Conservation (phyloP, 768 basidiomycete species). For the Pulveroboletus sp. region DNA sequence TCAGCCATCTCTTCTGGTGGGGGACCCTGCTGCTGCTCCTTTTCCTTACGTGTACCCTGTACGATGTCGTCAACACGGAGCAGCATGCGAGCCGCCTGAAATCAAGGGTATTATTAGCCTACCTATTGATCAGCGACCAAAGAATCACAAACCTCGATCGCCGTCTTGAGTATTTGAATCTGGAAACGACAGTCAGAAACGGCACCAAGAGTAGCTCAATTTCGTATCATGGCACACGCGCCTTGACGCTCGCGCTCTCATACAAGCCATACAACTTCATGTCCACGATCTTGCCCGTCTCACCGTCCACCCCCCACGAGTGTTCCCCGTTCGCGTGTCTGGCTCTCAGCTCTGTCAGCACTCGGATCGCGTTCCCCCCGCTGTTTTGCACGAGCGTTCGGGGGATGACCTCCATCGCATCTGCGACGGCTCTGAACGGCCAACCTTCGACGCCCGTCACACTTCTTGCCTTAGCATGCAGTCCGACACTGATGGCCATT, state of each 20-base stretch:
- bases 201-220: neutral
- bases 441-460: conserved; percentile 87
- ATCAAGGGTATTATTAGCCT: neutral
- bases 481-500: conserved; percentile 91
- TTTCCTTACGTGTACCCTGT: conserved; percentile 72
- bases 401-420: conserved; percentile 97
- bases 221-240: conserved; percentile 30
- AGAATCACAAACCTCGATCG: conserved; percentile 65
- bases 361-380: conserved; percentile 91
- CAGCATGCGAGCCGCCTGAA: conserved; percentile 80
- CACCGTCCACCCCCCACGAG: conserved; percentile 93
- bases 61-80: conserved; percentile 94
- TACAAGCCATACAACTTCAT: conserved; percentile 94
- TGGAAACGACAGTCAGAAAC: conserved; percentile 20
- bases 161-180: conserved; percentile 96
- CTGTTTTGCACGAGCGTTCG: conserved; percentile 92
- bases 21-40: conserved; percentile 47
- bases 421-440: conserved; percentile 88
- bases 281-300: conserved; percentile 92
- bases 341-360: conserved; percentile 89
- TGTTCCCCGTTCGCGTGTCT: conserved; percentile 91
- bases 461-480: conserved; percentile 73
- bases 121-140: neutral
- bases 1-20: conserved; percentile 54
- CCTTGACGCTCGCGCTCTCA: conserved; percentile 95